Percentiles rank a stretch among this genome's conserved stretches.
These are phyloP conservation scores for Xylariaceae sp. DNA, from an alignment of 2,329 filamentous ascomycete genomes.

Conservation along the genomic window DNA sequence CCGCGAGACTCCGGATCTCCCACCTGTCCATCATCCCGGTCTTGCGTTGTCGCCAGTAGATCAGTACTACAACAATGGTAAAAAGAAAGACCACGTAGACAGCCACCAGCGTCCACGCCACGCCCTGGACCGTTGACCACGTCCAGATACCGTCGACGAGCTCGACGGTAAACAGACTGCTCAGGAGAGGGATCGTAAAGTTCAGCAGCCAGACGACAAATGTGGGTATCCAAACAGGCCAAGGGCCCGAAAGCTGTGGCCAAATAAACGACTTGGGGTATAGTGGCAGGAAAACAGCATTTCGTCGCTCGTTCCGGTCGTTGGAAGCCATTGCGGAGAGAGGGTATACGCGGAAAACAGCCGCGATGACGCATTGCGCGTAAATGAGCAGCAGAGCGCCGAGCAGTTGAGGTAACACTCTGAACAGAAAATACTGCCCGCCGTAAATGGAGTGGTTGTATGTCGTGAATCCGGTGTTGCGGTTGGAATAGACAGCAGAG, in stretches of 20 bases:
- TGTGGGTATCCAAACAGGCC: slow-evolving; percentile 62
- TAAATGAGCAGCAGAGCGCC: slow-evolving; percentile 70
- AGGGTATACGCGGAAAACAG: slow-evolving; percentile 72
- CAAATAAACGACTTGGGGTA: slow-evolving; percentile 67
- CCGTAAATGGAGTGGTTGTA: slow-evolving; percentile 67
- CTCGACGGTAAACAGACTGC: slow-evolving; percentile 67
- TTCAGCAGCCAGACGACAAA: slow-evolving; percentile 72
- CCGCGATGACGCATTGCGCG: slow-evolving; percentile 68
- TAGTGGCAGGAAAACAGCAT: slow-evolving; percentile 65
- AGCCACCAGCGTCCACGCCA: slow-evolving; percentile 73
- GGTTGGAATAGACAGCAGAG: slow-evolving; percentile 63
- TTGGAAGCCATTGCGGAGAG: slow-evolving; percentile 73
- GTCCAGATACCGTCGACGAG: slow-evolving; percentile 59
- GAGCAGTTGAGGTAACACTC: slow-evolving; percentile 76
- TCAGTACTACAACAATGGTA: slow-evolving; percentile 53
- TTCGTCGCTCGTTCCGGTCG: slow-evolving; percentile 53
- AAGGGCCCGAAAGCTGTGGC: slow-evolving; percentile 57
- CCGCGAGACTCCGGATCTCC: slow-evolving; percentile 79
- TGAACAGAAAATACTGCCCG: slow-evolving; percentile 77
- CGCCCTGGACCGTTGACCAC: slow-evolving; percentile 74
- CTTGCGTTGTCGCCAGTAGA: slow-evolving; percentile 60
- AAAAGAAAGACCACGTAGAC: slow-evolving; percentile 66
- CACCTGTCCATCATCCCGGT: slow-evolving; percentile 69
- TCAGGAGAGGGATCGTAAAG: slow-evolving; percentile 78
- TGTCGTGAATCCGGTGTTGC: slow-evolving; percentile 60